A percentile compares a stretch with the other conserved stretches of the same genome.
Conservation (phyloP, 1,284 basidiomycete species). For the Trichosporon asahii region DNA sequence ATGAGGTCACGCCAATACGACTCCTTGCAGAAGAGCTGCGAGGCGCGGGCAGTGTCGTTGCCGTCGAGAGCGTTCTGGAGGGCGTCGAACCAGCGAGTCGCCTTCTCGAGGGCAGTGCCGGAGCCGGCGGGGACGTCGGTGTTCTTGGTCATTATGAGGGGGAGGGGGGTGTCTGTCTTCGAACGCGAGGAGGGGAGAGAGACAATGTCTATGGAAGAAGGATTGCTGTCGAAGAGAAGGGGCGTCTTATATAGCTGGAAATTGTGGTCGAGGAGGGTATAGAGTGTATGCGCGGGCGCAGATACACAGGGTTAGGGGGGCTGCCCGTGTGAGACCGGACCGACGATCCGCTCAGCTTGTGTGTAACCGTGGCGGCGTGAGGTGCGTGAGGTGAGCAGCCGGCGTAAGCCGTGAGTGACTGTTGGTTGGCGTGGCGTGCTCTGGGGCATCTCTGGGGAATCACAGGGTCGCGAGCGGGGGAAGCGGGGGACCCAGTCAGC, state of each 20-base stretch:
- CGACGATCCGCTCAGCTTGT: background rate
- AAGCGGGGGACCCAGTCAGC: background rate
- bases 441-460: background rate
- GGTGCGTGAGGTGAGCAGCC: background rate
- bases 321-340: background rate
- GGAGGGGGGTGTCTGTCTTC: background rate
- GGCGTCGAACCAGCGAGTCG: constrained; percentile 18
- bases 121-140: background rate
- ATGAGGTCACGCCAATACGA: constrained; percentile 60
- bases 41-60: constrained; percentile 83
- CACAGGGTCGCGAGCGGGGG: background rate
- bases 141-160: background rate
- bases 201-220: background rate
- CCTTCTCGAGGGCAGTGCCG: constrained; percentile 4
- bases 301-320: background rate
- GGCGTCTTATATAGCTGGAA: background rate
- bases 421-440: background rate
- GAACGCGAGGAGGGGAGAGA: background rate
- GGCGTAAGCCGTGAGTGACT: background rate
- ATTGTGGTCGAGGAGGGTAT: background rate
- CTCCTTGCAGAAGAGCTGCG: constrained; percentile 67
- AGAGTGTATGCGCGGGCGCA: background rate
- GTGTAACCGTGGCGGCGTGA: background rate
- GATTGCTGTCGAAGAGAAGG: background rate
- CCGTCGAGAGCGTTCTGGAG: constrained; percentile 18